Evolutionary conservation across 495 filamentous ascomycete genomes (phyloP).

Genomic region (Jackrogersella minutella): DNA sequence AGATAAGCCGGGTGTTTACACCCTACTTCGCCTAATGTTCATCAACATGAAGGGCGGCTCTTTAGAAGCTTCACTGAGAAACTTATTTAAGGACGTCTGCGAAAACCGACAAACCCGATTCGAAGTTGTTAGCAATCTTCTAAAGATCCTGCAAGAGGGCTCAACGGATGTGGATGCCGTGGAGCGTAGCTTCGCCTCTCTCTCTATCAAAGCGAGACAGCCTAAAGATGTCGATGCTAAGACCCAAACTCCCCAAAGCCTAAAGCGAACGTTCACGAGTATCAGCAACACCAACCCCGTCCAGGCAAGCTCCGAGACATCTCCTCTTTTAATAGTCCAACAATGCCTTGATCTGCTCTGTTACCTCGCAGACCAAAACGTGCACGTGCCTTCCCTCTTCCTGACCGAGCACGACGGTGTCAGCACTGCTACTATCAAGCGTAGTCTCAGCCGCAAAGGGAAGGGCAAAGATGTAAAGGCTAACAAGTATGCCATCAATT

Average conservation of each 20-base stretch:
- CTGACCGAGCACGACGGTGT: constrained; percentile 89
- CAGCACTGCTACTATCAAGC: constrained; percentile 71
- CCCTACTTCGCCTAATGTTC: constrained; percentile 95
- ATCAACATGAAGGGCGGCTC: constrained; percentile 86
- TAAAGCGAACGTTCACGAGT: constrained; percentile 73
- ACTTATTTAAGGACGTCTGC: constrained; percentile 86
- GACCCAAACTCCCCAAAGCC: constrained; percentile 79
- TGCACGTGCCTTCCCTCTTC: constrained; percentile 89
- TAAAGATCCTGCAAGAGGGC: constrained; percentile 96
- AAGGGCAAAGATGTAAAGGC: constrained; percentile 85
- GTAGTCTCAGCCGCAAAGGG: constrained; percentile 78
- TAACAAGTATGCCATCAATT: constrained; percentile 90
- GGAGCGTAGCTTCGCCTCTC: constrained; percentile 91
- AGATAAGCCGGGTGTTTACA: constrained; percentile 94
- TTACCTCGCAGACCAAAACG: constrained; percentile 80
- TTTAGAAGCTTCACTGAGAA: constrained; percentile 76
- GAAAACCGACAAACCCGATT: constrained; percentile 93
- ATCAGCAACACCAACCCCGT: constrained; percentile 58
- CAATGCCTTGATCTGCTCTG: constrained; percentile 87
- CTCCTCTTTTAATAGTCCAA: constrained; percentile 92
- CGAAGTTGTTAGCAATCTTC: constrained; percentile 91
- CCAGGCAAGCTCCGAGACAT: constrained; percentile 75
- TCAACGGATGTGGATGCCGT: constrained; percentile 91
- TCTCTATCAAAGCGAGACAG: constrained; percentile 90
- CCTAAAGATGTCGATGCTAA: constrained; percentile 61